phyloP scores from a whole-genome alignment of 768 basidiomycete genomes.

The Lactifluus echinatus region DNA sequence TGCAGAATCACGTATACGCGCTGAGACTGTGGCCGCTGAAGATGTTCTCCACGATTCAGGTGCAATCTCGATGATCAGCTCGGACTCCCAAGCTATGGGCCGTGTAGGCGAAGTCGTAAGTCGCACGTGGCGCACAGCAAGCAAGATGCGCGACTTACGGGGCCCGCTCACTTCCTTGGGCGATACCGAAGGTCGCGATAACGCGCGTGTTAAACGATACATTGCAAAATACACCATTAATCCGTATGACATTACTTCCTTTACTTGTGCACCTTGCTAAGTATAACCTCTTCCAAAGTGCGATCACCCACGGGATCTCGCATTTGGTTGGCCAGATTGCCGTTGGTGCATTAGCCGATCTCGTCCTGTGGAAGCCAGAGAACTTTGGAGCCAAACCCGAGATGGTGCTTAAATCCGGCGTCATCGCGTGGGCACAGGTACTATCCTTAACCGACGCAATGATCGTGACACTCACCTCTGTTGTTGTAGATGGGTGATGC shows the following conservation, averaged over 20 bases:
- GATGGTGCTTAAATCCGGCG: constrained; percentile 91
- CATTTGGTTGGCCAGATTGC: constrained; percentile 80
- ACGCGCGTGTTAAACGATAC: constrained; percentile 89
- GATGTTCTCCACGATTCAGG: constrained; percentile 90
- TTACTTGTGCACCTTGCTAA: neutral
- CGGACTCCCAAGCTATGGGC: constrained; percentile 98
- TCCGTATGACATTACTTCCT: constrained; percentile 50
- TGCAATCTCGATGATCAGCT: constrained; percentile 94
- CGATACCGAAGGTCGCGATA: constrained; percentile 66
- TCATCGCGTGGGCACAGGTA: constrained; percentile 87
- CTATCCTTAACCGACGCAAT: neutral
- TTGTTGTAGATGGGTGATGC: constrained; percentile 82
- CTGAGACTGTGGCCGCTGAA: constrained; percentile 95
- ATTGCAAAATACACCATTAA: constrained; percentile 96
- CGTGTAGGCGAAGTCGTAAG: constrained; percentile 90
- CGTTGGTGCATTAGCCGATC: constrained; percentile 78
- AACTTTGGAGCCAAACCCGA: constrained; percentile 90
- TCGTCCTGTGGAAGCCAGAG: constrained; percentile 93
- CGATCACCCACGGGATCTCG: constrained; percentile 89
- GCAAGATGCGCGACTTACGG: constrained; percentile 77
- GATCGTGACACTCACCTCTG: neutral
- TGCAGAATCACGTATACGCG: constrained; percentile 94
- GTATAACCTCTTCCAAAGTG: constrained; percentile 39
- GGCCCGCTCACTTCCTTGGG: constrained; percentile 68
- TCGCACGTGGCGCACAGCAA: constrained; percentile 94